Percentiles rank a stretch among this genome's conserved stretches.
phyloP scores from a whole-genome alignment of 169 alveolate species.

The Plasmodium knowlesi region DNA sequence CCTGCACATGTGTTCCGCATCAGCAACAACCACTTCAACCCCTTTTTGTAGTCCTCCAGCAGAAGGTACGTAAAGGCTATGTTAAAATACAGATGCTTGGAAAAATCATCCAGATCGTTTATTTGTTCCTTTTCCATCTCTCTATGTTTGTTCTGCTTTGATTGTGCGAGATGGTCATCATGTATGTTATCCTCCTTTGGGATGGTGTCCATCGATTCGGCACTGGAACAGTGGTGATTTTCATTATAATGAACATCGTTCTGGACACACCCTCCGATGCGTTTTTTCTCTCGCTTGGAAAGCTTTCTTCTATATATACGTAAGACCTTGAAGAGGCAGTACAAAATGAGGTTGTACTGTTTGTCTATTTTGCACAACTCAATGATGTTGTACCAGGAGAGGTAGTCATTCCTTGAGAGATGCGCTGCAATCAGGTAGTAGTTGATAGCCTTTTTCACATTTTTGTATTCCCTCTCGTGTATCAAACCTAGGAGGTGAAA shows the following conservation, averaged over 20 bases:
- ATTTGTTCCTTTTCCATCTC: not conserved
- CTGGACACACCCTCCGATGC: not conserved
- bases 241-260: not conserved
- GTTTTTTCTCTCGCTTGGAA: not conserved
- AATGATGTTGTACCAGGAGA: slow-evolving; percentile 88
- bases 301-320: slow-evolving; percentile 33
- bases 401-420: slow-evolving; percentile 85
- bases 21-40: slow-evolving; percentile 20
- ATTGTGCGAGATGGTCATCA: not conserved
- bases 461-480: slow-evolving; percentile 88
- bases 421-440: slow-evolving; percentile 92
- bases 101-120: slow-evolving; percentile 24
- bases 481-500: slow-evolving; percentile 91
- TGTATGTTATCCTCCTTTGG: not conserved
- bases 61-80: slow-evolving; percentile 60
- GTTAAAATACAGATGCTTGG: slow-evolving; percentile 60
- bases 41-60: slow-evolving; percentile 63
- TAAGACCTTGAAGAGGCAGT: slow-evolving; percentile 57
- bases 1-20: not conserved
- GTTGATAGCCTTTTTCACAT: slow-evolving; percentile 87
- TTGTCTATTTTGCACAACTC: slow-evolving; percentile 82
- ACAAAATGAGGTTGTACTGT: slow-evolving; percentile 24
- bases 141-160: not conserved
- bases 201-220: not conserved
- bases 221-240: not conserved